Conservation (phyloP, 768 basidiomycete species). For the Auricularia auricula-judae region DNA sequence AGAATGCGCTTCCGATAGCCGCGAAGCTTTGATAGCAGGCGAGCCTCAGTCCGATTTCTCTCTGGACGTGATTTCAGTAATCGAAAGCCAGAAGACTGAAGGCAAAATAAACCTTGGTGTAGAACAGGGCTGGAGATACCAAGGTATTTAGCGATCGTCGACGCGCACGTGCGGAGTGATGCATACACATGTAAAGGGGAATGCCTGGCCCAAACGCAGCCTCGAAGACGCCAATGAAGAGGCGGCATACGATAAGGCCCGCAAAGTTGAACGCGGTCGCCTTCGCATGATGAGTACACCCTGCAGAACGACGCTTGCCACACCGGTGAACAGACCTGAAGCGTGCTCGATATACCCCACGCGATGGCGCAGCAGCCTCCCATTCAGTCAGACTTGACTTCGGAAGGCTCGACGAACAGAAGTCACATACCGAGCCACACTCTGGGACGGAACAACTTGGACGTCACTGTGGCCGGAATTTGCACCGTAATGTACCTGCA, state of each 20-base stretch:
- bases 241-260: slow-evolving; percentile 32
- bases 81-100: slow-evolving; percentile 28
- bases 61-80: slow-evolving; percentile 50
- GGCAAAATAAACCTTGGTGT: no score
- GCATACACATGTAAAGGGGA: no score
- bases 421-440: slow-evolving; percentile 56
- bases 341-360: slow-evolving; percentile 64
- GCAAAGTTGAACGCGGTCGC: no score
- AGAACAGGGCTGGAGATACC: no score
- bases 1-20: slow-evolving; percentile 75
- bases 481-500: slow-evolving; percentile 49
- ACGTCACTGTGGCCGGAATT: slow-evolving; percentile 51
- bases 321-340: slow-evolving; percentile 37
- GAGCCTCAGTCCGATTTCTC: slow-evolving; percentile 63
- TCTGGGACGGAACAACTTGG: slow-evolving; percentile 60
- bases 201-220: slow-evolving; percentile 54
- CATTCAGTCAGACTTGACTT: no score
- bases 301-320: no score
- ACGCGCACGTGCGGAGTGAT: no score
- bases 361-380: slow-evolving; percentile 14
- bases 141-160: no score
- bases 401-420: slow-evolving; percentile 20
- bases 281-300: no score
- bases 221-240: slow-evolving; percentile 65
- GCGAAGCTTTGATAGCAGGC: slow-evolving; percentile 80